Percentiles rank a stretch among this genome's conserved stretches.
Conservation (phyloP, 768 basidiomycete species). For the Imleria badia region DNA sequence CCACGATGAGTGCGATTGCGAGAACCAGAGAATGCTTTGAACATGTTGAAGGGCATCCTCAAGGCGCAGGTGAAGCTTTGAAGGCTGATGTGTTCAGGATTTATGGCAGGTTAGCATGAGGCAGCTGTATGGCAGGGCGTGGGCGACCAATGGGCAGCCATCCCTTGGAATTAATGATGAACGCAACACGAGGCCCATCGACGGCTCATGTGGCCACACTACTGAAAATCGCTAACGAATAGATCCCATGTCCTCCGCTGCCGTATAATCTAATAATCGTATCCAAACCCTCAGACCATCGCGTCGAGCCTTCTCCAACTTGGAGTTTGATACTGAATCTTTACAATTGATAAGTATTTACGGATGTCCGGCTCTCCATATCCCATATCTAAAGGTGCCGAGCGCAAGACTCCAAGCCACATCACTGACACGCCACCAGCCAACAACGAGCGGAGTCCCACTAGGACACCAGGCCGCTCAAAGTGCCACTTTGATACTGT, state of each 20-base stretch:
- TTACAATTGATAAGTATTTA: too few relatives aligned
- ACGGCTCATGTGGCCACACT: not conserved
- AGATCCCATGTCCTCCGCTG: not conserved
- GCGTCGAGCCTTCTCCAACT: not conserved
- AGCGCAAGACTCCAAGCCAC: conserved; percentile 1
- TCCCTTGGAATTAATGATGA: conserved; percentile 5
- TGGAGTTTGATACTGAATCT: not conserved
- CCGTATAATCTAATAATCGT: not conserved
- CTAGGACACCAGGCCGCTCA: conserved; percentile 17
- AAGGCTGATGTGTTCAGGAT: conserved; percentile 23
- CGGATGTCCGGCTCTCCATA: too few relatives aligned
- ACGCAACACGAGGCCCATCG: conserved; percentile 7
- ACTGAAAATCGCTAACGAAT: not conserved
- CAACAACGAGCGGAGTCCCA: not conserved
- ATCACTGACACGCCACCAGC: conserved; percentile 13
- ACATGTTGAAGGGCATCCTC: conserved; percentile 39
- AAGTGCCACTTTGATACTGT: conserved; percentile 37
- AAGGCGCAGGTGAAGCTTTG: conserved; percentile 16
- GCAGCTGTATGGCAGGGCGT: conserved; percentile 37
- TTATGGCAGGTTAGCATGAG: conserved; percentile 32
- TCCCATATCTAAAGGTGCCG: not conserved
- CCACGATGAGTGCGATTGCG: conserved; percentile 31
- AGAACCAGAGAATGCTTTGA: conserved; percentile 35
- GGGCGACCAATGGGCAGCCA: conserved; percentile 5
- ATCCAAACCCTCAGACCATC: not conserved